Evolutionary conservation across 768 basidiomycete species (phyloP).

Genomic region (Rhizopogon roseolus): DNA sequence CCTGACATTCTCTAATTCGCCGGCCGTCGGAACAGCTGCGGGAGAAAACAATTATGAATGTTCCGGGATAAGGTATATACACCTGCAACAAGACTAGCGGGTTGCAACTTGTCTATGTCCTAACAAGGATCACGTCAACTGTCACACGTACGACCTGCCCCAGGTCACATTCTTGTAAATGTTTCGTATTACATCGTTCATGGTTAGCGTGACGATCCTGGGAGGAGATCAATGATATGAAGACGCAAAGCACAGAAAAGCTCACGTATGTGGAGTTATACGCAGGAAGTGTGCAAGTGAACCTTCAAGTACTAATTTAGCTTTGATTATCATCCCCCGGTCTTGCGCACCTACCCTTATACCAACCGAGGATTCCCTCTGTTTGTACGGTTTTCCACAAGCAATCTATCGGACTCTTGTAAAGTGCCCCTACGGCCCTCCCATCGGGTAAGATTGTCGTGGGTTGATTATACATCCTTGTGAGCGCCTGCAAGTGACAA

Average conservation of each 20-base stretch:
- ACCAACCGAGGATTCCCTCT: conserved; percentile 92
- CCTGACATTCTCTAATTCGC: too few species aligned
- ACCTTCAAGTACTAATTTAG: conserved; percentile 37
- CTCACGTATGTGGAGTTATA: conserved; percentile 89
- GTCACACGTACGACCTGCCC: background rate
- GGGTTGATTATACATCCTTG: conserved; percentile 95
- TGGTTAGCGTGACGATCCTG: conserved; percentile 87
- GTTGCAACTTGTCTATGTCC: background rate
- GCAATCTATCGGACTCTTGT: conserved; percentile 93
- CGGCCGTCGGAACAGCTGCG: background rate
- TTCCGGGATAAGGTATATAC: background rate
- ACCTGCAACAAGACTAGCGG: background rate
- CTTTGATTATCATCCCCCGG: background rate
- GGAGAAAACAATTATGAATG: background rate
- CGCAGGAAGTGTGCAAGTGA: conserved; percentile 91
- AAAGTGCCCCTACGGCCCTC: conserved; percentile 66
- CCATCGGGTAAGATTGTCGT: conserved; percentile 70
- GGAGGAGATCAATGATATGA: background rate
- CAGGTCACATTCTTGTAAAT: conserved; percentile 48
- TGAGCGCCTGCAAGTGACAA: conserved; percentile 56
- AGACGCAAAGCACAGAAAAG: conserved; percentile 4
- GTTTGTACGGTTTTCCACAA: conserved; percentile 91
- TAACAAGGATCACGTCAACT: background rate
- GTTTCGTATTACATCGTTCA: conserved; percentile 74
- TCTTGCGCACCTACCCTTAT: conserved; percentile 64